phyloP scores from a whole-genome alignment of 1,139 yeast genomes.

The Eremothecium coryli region DNA sequence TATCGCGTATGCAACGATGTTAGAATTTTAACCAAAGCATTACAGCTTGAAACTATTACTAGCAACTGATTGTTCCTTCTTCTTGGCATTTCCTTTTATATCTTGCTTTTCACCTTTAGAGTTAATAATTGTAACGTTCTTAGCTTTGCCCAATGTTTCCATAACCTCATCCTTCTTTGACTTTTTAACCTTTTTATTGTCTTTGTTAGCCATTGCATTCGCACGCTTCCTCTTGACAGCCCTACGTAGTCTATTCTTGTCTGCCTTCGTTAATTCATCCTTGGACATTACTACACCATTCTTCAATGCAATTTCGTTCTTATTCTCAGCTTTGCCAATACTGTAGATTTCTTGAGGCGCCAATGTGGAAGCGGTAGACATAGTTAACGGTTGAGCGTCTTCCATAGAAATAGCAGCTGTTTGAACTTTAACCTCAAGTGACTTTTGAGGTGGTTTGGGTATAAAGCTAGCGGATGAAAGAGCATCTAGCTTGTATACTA shows the following conservation, averaged over 20 bases:
- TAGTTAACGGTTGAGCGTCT: constrained; percentile 88
- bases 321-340: constrained; percentile 40
- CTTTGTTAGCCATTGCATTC: constrained; percentile 40
- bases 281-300: constrained; percentile 79
- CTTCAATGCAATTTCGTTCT: constrained; percentile 60
- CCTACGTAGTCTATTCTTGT: constrained; percentile 78
- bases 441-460: constrained; percentile 80
- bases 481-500: constrained; percentile 72
- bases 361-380: constrained; percentile 63
- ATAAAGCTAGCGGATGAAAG: constrained; percentile 87
- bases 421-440: constrained; percentile 70
- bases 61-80: constrained; percentile 30
- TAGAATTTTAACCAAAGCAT: too few species aligned
- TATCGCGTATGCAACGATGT: too few species aligned
- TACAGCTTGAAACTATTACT: constrained; percentile 28
- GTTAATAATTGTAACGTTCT: constrained; percentile 72
- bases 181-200: constrained; percentile 37
- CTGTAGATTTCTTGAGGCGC: constrained; percentile 96
- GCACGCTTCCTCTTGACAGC: constrained; percentile 75
- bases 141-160: constrained; percentile 64
- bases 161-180: constrained; percentile 55
- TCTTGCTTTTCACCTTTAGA: constrained; percentile 71
- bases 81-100: constrained; percentile 55
- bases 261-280: constrained; percentile 77
- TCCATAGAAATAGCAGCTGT: constrained; percentile 83